Percentiles rank a stretch among this genome's conserved stretches.
phyloP scores from a whole-genome alignment of 768 basidiomycete species.

The Lactarius akahatsu region DNA sequence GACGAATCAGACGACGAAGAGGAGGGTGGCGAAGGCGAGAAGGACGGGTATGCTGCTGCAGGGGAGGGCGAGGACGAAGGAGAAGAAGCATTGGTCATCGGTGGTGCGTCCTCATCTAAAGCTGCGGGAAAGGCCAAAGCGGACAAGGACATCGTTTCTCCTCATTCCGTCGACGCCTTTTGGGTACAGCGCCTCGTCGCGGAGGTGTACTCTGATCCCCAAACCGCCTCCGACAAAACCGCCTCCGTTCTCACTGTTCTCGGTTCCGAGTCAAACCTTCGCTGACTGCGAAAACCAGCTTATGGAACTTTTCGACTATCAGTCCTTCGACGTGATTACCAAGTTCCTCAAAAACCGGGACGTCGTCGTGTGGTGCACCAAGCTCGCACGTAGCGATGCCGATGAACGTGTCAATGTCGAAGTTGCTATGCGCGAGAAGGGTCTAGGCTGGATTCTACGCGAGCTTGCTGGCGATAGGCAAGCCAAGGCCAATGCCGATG shows the following conservation, averaged over 20 bases:
- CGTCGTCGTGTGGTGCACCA: slow-evolving; percentile 96
- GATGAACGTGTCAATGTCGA: slow-evolving; percentile 92
- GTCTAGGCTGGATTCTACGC: slow-evolving; percentile 91
- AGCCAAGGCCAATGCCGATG: slow-evolving; percentile 47
- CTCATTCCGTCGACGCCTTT: slow-evolving; percentile 93
- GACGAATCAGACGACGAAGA: slow-evolving; percentile 81
- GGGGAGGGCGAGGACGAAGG: slow-evolving; percentile 52
- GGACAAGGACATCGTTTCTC: slow-evolving; percentile 80
- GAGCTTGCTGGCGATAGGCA: slow-evolving; percentile 83
- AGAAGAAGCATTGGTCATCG: slow-evolving; percentile 77
- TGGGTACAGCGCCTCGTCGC: slow-evolving; percentile 97
- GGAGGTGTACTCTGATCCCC: slow-evolving; percentile 89
- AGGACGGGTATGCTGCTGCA: slow-evolving; percentile 44
- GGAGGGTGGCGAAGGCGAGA: slow-evolving; percentile 51
- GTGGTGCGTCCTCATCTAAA: slow-evolving; percentile 56
- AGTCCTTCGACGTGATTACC: slow-evolving; percentile 85
- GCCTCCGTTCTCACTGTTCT: slow-evolving; percentile 80
- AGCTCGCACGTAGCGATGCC: slow-evolving; percentile 84
- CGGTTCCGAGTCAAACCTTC: slow-evolving; percentile 79
- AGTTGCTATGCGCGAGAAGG: slow-evolving; percentile 98
- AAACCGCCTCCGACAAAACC: slow-evolving; percentile 92
- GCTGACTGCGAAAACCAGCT: slow-evolving; percentile 95
- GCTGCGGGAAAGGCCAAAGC: slow-evolving; percentile 49
- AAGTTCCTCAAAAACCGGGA: slow-evolving; percentile 95
- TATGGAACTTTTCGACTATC: slow-evolving; percentile 95